Evolutionary conservation across 371 early-diverging fungal species (phyloP), one percentile per base, ranked within the genome.

Genomic region (Lichtheimia corymbifera): DNA sequence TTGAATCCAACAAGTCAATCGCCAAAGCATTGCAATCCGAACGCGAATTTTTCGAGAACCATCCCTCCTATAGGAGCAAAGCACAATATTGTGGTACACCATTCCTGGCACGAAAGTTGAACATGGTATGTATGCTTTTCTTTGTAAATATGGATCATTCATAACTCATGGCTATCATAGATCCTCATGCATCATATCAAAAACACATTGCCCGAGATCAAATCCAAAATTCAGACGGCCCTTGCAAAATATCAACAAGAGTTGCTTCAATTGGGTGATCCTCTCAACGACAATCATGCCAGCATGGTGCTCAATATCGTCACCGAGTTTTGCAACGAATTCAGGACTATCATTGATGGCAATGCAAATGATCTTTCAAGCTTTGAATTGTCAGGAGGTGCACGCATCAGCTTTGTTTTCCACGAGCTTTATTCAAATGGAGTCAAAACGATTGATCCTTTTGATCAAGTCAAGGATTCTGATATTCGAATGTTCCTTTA

Each of bases 21-120:
- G 50, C 78, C 15, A 77, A 80, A 18, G 97, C 99, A 1, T 77
- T 99, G 61, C 94, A 95, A 24, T 83, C 80, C 53, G 99, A 99
- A 78, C 84, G 87, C 57, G 69, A 66, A 50, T 99, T 93, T 79
- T 99, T 99, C 72, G 93, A 94, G 69, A 91, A 87, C 64, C 99
- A 99, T 76, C 68, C 90, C 13, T 81, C 98, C 5, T 99, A 99
- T 77, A 84, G 83, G 65, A 89, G 85, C 83, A 99, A 98, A 75
- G 94, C 96, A 5, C 93, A 94, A 63, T 99, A 93, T 83, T 99
- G 99, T 74, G 99, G 99, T 52, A 98, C 99, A 24, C 95, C 96
- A 6, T 99, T 92, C 83, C 76, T 99, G 64, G 95, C 99, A 4
- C 82, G 94, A 53, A 96, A 94, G 71, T 82, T 99, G 9, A 98